Base-by-base conservation (phyloP, 371 early-diverging fungal genomes). In the Rhizopus microsporus region DNA sequence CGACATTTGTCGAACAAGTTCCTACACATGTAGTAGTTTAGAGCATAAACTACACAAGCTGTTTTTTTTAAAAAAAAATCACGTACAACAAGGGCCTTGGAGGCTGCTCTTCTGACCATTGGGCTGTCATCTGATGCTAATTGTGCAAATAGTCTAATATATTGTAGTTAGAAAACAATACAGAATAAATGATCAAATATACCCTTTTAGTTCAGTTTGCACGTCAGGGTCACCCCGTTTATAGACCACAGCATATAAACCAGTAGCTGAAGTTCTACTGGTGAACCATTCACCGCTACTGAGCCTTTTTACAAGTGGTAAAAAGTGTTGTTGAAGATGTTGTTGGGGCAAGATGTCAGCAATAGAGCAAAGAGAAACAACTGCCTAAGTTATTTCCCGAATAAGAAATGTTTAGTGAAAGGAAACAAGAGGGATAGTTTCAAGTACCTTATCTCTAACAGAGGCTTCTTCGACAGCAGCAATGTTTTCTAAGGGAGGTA, bases 231-330 rank as follows among this genome's bases (percentile, higher is more conserved):
- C 78, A 53, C 85, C 87, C 60, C 85, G 74, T 35, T 83, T 63
- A 67, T 96, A 97, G 10, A 83, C 87, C 0, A 88, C 83, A 29
- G 94, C 91, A 72, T 93, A 97, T 38, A 97, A 82, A 10, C 96
- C 96, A 48, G 94, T 88, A 15, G 97, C 96, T 62, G 93, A 93
- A 13, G 93, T 90, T 59, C 97, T 89, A 68, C 90, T 93, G 12
- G 98, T 97, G 67, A 99, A 99, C 99, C 99, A 99, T 71, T 95
- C 97, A 44, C 97, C 97, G 49, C 80, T 72, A 17, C 92, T 87
- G 46, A 98, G 83, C 31, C 98, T 86, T 68, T 91, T 93, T 37
- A 98, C 68, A 66, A 96, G 85, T 29, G 97, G 97, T 23, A 96
- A 81, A 69, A 90, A 92, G 63, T 86, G 84, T 59, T 92, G 88